Conservation (phyloP, 805 yeast species). For the Nakazawaea laoshanensis region DNA sequence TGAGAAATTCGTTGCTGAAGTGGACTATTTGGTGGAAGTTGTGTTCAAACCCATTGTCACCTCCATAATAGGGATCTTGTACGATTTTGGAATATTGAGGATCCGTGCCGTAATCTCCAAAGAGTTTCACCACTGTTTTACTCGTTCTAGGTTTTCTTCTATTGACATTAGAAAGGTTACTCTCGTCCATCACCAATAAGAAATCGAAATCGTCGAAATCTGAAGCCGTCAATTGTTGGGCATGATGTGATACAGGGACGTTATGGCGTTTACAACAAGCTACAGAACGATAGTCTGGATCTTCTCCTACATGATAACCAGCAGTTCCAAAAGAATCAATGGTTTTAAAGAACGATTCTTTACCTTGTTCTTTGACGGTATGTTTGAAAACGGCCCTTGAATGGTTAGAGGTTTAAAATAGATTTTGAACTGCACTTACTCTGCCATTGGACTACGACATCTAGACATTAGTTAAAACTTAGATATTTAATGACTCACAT, state of each 20-base stretch:
- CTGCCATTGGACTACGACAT: slow-evolving; percentile 98
- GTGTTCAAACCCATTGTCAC: slow-evolving; percentile 69
- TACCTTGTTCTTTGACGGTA: slow-evolving; percentile 44
- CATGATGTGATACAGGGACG: slow-evolving; percentile 66
- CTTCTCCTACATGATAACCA: slow-evolving; percentile 75
- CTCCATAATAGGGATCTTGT: slow-evolving; percentile 93
- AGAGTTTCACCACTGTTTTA: slow-evolving; percentile 45
- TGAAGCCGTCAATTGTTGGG: slow-evolving; percentile 52
- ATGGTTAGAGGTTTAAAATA: not conserved
- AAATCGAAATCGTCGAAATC: slow-evolving; percentile 59
- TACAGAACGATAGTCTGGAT: slow-evolving; percentile 71
- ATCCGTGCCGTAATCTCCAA: slow-evolving; percentile 75
- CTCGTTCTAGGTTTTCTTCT: slow-evolving; percentile 41
- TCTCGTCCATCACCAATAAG: slow-evolving; percentile 63
- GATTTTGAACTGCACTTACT: slow-evolving; percentile 23
- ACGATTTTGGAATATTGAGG: slow-evolving; percentile 45
- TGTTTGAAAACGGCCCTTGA: slow-evolving; percentile 63
- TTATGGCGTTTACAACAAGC: slow-evolving; percentile 61
- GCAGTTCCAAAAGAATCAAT: slow-evolving; percentile 90
- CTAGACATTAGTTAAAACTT: slow-evolving; percentile 22
- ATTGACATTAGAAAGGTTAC: slow-evolving; percentile 43
- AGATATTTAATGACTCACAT: slow-evolving; percentile 39
- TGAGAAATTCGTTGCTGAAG: slow-evolving; percentile 65
- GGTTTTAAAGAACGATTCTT: slow-evolving; percentile 30
- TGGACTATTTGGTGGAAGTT: slow-evolving; percentile 70